Percentiles rank a stretch among this genome's conserved stretches.
Evolutionary conservation across 257 asterid species (phyloP).

Genomic region (Salvia rosmarinus): DNA sequence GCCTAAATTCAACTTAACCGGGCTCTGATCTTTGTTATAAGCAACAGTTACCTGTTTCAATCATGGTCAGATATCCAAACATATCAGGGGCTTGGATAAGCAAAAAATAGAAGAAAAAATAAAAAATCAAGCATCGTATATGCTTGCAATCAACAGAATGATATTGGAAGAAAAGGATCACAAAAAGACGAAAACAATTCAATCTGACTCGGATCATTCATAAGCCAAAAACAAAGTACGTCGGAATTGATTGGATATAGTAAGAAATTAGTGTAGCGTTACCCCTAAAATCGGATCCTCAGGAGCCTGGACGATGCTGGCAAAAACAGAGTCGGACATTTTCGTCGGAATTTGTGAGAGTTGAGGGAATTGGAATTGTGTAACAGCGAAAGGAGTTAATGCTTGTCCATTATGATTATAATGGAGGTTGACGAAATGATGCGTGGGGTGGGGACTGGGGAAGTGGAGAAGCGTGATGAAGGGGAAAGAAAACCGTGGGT

Average conservation of each 20-base stretch:
- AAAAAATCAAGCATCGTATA: background rate
- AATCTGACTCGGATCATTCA: slow-evolving; percentile 14
- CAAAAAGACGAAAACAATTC: background rate
- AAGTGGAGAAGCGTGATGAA: slow-evolving; percentile 32
- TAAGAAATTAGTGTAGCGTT: slow-evolving; percentile 9
- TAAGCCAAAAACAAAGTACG: background rate
- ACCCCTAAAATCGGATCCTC: slow-evolving; percentile 88
- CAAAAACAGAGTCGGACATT: slow-evolving; percentile 59
- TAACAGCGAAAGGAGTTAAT: background rate
- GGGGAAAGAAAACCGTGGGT: slow-evolving; percentile 39
- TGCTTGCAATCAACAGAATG: background rate
- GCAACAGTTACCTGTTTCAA: slow-evolving; percentile 78
- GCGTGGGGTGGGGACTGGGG: too few relatives aligned
- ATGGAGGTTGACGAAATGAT: background rate
- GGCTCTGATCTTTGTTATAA: slow-evolving; percentile 73
- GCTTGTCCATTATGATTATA: background rate
- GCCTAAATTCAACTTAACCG: slow-evolving; percentile 73
- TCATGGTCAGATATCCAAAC: slow-evolving; percentile 28
- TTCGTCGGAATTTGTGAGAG: slow-evolving; percentile 16
- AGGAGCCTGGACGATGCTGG: slow-evolving; percentile 67
- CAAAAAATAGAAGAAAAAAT: slow-evolving; percentile 5
- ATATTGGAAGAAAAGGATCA: background rate
- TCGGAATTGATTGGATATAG: background rate
- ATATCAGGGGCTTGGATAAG: slow-evolving; percentile 13
- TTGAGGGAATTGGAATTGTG: background rate